Evolutionary conservation across 2,329 filamentous ascomycete species (phyloP), one percentile per base, ranked within the genome.

Genomic region (Calonectria hawksworthii): DNA sequence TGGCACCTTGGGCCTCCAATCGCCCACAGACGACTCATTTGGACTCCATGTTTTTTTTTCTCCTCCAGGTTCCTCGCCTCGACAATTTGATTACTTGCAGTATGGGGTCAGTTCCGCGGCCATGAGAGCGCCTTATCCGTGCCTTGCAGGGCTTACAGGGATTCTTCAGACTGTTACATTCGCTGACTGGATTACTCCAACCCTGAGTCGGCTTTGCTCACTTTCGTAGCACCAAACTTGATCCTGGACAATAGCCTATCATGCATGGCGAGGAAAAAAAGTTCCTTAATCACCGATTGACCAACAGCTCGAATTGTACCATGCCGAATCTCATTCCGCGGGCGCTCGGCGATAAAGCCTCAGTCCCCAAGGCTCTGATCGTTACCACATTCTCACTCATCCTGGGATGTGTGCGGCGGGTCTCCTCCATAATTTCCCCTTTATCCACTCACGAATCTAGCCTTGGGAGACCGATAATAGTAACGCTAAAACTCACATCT

Each of bases 381-480:
- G 36, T 41, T 54, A 13, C 51, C 66, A 47, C 16, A 38, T 59
- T 67, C 47, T 38, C 63, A 61, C 38, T 68, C 30, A 36, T 32
- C 28, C 59, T 50, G n/a, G 28, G 44, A 66, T 68, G 59, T 65
- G 38, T 67, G 56, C 70, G 56, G 56, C 70, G 56, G 61, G 59
- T 66, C 74, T 65, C 76, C 74, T 76, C 69, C 73, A 73, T 78
- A 75, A 78, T 80, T 76, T 80, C 77, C 69, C 74, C 68, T 59
- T 70, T 66, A 77, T 67, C 79, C 79, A 77, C 76, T 51, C 44
- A 61, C 51, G 32, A 23, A 44, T 75, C 54, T 69, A 63, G 69
- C 36, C 72, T 77, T 73, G 52, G 54, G 61, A 41, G 23, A 38
- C 61, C 44, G 68, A 76, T 69, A 74, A 69, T 61, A 69, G 72